Percentiles rank a stretch among this genome's conserved stretches.
Conservation (phyloP, 2,329 filamentous ascomycete genomes). For the Fusarium oxysporum region DNA sequence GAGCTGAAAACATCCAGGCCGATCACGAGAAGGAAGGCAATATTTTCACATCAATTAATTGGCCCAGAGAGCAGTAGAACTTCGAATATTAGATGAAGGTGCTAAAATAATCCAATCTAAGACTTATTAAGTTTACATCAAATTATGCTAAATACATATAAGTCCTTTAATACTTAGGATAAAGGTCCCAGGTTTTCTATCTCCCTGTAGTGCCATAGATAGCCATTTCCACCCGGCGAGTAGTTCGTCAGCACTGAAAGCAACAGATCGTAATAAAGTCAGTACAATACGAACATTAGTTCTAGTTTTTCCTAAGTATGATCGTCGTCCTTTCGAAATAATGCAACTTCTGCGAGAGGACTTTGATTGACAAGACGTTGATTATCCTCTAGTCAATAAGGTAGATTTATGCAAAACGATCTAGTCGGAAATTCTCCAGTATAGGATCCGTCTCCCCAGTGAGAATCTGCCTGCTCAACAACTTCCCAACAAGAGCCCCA, state of each 20-base stretch:
- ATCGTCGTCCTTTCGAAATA: not conserved
- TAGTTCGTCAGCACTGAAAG: not conserved
- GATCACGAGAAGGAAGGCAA: not conserved
- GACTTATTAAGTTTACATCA: no score
- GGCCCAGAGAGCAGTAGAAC: no score
- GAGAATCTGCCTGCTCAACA: slow-evolving; percentile 11
- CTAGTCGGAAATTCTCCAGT: not conserved
- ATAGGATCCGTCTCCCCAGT: not conserved
- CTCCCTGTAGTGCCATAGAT: no score
- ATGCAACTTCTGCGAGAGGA: not conserved
- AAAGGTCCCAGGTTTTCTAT: no score
- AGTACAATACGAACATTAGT: no score
- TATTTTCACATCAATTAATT: no score
- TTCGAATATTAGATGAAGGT: no score
- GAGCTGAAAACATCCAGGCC: not conserved
- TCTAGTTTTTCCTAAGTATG: not conserved
- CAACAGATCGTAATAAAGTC: not conserved
- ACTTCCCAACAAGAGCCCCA: slow-evolving; percentile 16
- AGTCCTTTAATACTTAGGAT: no score
- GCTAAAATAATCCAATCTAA: no score
- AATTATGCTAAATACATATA: no score
- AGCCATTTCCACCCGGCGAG: not conserved
- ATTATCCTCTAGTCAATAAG: no score
- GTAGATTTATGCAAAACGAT: not conserved
- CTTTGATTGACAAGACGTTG: not conserved